Percentiles rank a stretch among this genome's conserved stretches.
These are phyloP conservation scores for Thelonectria olida DNA, from an alignment of 2,329 filamentous ascomycete genomes.

Conservation along the genomic window DNA sequence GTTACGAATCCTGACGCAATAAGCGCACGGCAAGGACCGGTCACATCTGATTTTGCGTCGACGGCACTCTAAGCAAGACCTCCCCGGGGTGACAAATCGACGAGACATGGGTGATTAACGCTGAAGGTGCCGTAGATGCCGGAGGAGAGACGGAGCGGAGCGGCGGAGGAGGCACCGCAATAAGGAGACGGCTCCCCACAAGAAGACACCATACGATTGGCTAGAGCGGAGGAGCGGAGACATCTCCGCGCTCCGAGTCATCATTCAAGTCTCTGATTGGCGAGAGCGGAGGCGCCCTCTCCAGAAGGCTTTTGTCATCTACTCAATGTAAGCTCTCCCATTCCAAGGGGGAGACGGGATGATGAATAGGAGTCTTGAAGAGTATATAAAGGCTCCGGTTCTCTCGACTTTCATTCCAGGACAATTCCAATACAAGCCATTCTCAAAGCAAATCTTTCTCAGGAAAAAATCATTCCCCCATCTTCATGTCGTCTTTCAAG, in stretches of 20 bases:
- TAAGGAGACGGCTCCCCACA: no score
- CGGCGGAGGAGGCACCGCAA: not conserved
- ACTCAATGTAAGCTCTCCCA: no score
- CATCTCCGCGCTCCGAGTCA: not conserved
- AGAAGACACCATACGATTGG: slow-evolving; percentile 23
- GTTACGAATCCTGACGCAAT: slow-evolving; percentile 21
- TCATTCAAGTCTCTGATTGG: no score
- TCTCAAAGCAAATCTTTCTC: not conserved
- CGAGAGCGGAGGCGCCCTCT: no score
- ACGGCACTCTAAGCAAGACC: slow-evolving; percentile 26
- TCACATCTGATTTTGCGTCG: slow-evolving; percentile 31
- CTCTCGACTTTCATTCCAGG: no score
- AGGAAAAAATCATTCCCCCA: no score
- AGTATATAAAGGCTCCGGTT: no score
- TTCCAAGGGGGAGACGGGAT: no score
- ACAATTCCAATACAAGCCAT: no score
- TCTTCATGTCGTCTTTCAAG: slow-evolving; percentile 9
- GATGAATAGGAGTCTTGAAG: no score
- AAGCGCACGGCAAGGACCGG: slow-evolving; percentile 20
- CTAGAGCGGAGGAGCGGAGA: slow-evolving; percentile 12
- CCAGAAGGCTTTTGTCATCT: no score
- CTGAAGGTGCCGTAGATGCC: not conserved
- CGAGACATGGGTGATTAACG: slow-evolving; percentile 24
- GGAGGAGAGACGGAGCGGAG: not conserved
- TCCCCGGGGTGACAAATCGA: slow-evolving; percentile 12